Conservation (phyloP, 192 early-diverging fungal species). For the Neocallimastix lanati region DNA sequence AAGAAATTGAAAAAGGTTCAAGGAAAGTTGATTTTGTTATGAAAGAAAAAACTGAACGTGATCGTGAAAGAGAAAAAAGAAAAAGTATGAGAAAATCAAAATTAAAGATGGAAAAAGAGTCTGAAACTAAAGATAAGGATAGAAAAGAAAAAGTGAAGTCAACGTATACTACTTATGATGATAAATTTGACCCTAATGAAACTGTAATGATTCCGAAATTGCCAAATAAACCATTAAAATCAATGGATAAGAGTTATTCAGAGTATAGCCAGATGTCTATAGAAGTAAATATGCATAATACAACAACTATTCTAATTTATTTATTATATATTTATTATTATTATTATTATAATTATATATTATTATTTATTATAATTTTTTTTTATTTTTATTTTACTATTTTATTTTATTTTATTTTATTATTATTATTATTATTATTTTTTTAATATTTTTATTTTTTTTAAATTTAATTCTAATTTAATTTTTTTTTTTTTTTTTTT, state of each 20-base stretch:
- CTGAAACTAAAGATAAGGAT: neutral
- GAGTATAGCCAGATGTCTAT: neutral
- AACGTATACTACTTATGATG: neutral
- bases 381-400: too few relatives aligned
- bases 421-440: too few relatives aligned
- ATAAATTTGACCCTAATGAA: neutral
- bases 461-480: too few relatives aligned
- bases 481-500: too few relatives aligned
- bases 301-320: too few relatives aligned
- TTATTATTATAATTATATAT: too few relatives aligned
- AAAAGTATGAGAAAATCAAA: neutral
- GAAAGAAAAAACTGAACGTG: neutral
- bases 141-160: neutral
- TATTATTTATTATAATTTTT: too few relatives aligned
- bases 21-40: neutral
- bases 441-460: too few relatives aligned
- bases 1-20: neutral
- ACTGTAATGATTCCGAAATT: neutral
- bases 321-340: too few relatives aligned
- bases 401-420: too few relatives aligned
- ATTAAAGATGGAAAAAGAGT: neutral
- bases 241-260: neutral
- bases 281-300: neutral
- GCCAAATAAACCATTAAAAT: neutral
- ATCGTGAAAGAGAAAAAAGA: neutral